Base-by-base conservation (phyloP, 2,329 filamentous ascomycete species). In the Thielaviopsis populi region DNA sequence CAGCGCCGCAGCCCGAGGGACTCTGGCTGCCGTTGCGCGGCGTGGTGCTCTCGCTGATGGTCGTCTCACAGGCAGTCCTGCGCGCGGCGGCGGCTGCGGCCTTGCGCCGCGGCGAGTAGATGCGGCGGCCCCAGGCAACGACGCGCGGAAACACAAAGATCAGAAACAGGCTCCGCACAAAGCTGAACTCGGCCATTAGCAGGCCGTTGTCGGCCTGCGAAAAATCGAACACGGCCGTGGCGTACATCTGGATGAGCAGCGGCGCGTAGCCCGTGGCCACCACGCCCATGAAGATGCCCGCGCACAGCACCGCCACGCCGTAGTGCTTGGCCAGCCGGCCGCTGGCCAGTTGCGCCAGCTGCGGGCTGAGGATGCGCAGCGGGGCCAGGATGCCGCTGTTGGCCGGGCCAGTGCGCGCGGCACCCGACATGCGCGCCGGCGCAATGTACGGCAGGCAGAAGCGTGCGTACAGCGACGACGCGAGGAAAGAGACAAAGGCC, bases 251-350 rank as follows among this genome's bases (percentile, higher is more conserved):
- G 40, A 83, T 77, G 0, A 89, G 73, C 0, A 82, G 76, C 0
- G 83, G 82, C 0, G 85, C 84, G 64, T 87, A 89, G 1, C 83
- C 84, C 0, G 86, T 88, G 0, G 86, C 85, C 1, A 81, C 78
- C 0, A 88, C 84, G 0, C 82, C 85, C 0, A 86, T 72, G 65
- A 87, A 89, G 1, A 87, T 83, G 1, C 86, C 86, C 0, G 77
- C 73, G 22, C 83, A 85, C 2, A 89, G 78, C 1, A 87, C 79
- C 2, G 86, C 72, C 0, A 86, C 78, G 1, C 86, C 85, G 27
- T 82, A 82, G 67, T 87, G 82, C 19, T 73, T 81, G 59, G 73
- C 74, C 4, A 79, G 68, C 1, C 73, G 74, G 0, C 85, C 85
- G 60, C 78, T 76, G 0, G 69, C 68, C 0, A 83, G 72, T 0